Base-by-base conservation (phyloP, 2,329 filamentous ascomycete species). In the Emydomyces testavorans region DNA sequence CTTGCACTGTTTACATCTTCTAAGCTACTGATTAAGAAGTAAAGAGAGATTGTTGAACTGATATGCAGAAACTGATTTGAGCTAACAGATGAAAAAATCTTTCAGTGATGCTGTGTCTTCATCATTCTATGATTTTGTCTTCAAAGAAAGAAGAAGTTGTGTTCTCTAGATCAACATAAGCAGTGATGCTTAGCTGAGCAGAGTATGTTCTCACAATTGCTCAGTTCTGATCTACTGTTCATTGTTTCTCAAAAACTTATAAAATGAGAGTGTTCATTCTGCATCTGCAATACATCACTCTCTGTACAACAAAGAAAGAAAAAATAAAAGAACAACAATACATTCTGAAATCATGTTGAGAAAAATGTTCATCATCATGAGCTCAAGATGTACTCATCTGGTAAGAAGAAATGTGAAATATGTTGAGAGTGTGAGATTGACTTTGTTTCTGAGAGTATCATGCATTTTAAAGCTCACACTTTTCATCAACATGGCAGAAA, bases 261-360 rank as follows among this genome's bases (percentile, higher is more conserved):
- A 43, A 56, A 26, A 26, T 18, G 15, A 8, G 35, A 55, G 49
- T 56, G 48, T 37, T 52, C 39, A 10, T 56, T 56, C 43, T 56
- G 43, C 34, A 39, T 52, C 3, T 24, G 40, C 11, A 38, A 55
- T 34, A 15, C 20, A n/a, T 10, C 40, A 1, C 36, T 55, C 15
- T 45, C 51, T 36, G 42, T 4, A 6, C 6, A 11, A 35, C n/a
- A 49, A 20, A 35, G 46, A n/a, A n/a, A 24, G 46, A 55, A 53
- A 37, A 31, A 32, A n/a, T 52, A 51, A 45, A 40, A 32, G 35
- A 50, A 52, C 26, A 46, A 4, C n/a, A 55, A 56, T 38, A 56
- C 50, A 24, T 42, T 55, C 2, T 56, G 46, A 52, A 43, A 55
- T 46, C 46, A 56, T 44, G 34, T 56, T 7, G 53, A 56, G 38